Evolutionary conservation across 2,329 filamentous ascomycete species (phyloP), one percentile per base, ranked within the genome.

Genomic region (Arthrobotrys iridis): DNA sequence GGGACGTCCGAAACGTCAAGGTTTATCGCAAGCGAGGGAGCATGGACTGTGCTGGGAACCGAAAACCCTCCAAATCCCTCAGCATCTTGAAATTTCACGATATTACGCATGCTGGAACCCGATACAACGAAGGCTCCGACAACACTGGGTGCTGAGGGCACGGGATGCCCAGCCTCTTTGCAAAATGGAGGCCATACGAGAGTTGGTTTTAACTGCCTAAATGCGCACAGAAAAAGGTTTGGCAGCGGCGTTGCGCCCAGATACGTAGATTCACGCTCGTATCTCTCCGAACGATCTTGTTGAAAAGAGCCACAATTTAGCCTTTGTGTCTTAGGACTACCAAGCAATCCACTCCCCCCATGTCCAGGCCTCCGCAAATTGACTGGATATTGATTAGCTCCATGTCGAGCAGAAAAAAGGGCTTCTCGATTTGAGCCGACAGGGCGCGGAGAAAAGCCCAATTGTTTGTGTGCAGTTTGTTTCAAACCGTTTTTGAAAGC

Each of bases 1-100:
- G 71, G 71, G 63, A 68, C 57, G 63, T 75, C 71, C 71, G 71
- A 75, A 75, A 68, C 71, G 71, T 75, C 71, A 75, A 75, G 71
- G 71, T 75, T 75, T 75, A 75, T 67, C 71, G 63, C 71, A 75
- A 75, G 71, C 71, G 71, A 75, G 68, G 50, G 46, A 62, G 57
- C 71, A 75, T 75, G 71, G 63, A 75, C 71, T 57, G 46, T 46
- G 46, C 55, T 67, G 64, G 71, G 71, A 68, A 75, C 71, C 71
- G 71, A 75, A 74, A 40, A 30, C 18, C n/a, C 37, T 52, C 63
- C 55, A 75, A 75, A 68, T 75, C 63, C 71, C 71, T 75, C 71
- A 75, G 57, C 41, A 63, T 28, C 52, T 74, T 33, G 28, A 73
- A 65, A n/a, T n/a, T 65, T 58, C 68, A 66, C 59, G 33, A 66